These are phyloP conservation scores for Elsinoe ampelina DNA, from an alignment of 2,329 filamentous ascomycete species.

Conservation along the genomic window DNA sequence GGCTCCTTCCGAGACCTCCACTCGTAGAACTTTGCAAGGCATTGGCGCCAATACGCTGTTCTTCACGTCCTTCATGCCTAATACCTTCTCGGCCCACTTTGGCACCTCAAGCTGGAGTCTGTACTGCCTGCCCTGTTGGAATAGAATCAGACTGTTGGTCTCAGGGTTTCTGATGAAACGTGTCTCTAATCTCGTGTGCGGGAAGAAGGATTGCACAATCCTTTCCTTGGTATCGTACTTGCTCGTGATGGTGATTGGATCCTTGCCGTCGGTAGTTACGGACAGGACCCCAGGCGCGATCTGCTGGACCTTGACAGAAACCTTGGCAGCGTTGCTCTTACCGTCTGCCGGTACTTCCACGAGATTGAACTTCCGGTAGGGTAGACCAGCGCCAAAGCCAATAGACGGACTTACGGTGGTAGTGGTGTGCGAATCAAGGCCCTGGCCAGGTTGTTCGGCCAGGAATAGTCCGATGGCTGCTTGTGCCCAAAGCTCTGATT, in stretches of 20 bases:
- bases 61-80: conserved; percentile 69
- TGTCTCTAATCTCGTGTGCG: conserved; percentile 66
- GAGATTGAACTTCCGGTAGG: conserved; percentile 49
- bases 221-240: conserved; percentile 37
- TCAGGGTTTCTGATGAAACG: conserved; percentile 59
- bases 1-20: conserved; percentile 77
- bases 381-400: conserved; percentile 53
- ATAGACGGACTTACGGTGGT: conserved; percentile 38
- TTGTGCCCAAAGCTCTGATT: conserved; percentile 72
- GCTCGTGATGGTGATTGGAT: conserved; percentile 36
- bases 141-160: conserved; percentile 52
- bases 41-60: conserved; percentile 88
- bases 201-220: conserved; percentile 66
- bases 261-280: conserved; percentile 33
- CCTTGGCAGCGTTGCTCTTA: conserved; percentile 28
- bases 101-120: conserved; percentile 50
- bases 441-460: conserved; percentile 39
- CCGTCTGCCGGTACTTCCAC: conserved; percentile 38
- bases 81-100: conserved; percentile 75
- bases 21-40: conserved; percentile 91
- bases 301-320: conserved; percentile 42
- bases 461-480: conserved; percentile 63
- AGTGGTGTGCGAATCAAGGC: conserved; percentile 18
- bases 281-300: conserved; percentile 43
- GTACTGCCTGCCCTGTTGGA: conserved; percentile 57